phyloP scores from a whole-genome alignment of 2,329 filamentous ascomycete genomes.

The Ophiocordyceps sinensis region DNA sequence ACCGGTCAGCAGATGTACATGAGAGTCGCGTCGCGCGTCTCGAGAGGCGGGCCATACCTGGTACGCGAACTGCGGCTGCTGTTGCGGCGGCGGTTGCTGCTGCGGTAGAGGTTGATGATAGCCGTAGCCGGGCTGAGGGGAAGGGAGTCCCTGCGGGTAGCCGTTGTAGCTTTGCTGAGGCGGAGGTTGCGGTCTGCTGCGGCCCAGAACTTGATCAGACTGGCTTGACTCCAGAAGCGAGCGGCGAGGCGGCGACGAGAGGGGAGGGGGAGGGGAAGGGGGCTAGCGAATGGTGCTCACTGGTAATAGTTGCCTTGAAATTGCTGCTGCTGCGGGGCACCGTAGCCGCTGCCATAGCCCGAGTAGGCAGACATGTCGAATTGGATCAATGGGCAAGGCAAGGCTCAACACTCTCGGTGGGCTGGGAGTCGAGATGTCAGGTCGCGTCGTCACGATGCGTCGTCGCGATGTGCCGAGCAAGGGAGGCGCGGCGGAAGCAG shows the following conservation, averaged over 20 bases:
- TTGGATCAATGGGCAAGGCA: background rate
- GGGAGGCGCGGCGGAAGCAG: no score
- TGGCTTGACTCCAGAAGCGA: background rate
- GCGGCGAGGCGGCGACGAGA: background rate
- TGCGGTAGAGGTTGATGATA: constrained; percentile 20
- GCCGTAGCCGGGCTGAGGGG: constrained; percentile 33
- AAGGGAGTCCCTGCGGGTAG: constrained; percentile 32
- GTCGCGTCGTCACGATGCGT: no score
- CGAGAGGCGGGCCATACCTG: constrained; percentile 9
- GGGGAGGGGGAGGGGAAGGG: background rate
- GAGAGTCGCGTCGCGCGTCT: background rate
- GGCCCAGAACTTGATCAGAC: background rate
- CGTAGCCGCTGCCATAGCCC: constrained; percentile 36
- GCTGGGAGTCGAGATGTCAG: no score
- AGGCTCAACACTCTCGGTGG: no score
- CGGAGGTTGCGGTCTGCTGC: constrained; percentile 3
- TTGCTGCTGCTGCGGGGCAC: constrained; percentile 24
- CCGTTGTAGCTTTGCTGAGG: constrained; percentile 11
- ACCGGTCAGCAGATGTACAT: background rate
- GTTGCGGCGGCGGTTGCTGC: constrained; percentile 4
- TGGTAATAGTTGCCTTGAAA: constrained; percentile 18
- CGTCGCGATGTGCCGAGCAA: no score
- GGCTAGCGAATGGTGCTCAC: constrained; percentile 2
- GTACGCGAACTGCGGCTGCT: constrained; percentile 29
- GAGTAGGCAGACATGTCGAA: constrained; percentile 48